These are phyloP conservation scores for Diospyros lotus DNA, from an alignment of 148 eudicot species.

Conservation along the genomic window DNA sequence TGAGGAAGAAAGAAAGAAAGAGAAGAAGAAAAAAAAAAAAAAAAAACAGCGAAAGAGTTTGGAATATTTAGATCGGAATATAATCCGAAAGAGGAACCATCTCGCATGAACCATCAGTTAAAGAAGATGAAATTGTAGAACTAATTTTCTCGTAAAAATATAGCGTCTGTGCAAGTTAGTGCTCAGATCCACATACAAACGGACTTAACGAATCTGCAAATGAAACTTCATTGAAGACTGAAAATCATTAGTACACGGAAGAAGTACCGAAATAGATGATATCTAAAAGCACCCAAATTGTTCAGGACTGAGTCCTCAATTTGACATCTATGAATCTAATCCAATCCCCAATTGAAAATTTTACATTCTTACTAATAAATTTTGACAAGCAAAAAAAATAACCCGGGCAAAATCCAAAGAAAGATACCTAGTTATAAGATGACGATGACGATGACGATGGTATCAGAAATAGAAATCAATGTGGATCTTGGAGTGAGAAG, in stretches of 20 bases:
- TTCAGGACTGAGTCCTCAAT: background rate
- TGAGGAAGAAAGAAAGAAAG: background rate
- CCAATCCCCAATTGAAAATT: constrained; percentile 3
- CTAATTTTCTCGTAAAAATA: background rate
- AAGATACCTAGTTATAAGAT: background rate
- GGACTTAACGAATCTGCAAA: background rate
- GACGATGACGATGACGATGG: background rate
- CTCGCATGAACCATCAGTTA: no score
- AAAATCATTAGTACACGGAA: background rate
- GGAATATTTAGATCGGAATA: no score
- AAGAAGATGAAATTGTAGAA: background rate
- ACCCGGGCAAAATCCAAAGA: background rate
- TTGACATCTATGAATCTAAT: background rate
- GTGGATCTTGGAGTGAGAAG: background rate
- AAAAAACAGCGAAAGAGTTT: no score
- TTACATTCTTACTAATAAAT: background rate
- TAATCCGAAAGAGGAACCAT: no score
- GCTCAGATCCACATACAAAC: background rate
- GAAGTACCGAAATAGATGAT: background rate
- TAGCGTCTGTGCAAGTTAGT: background rate
- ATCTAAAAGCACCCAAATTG: background rate
- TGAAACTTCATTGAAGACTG: background rate
- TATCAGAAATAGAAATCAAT: no score
- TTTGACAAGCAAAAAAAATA: no score
- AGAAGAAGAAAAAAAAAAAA: background rate